These are phyloP conservation scores for Aspergillus incahuasiensis DNA, from an alignment of 495 filamentous ascomycete species.

Conservation along the genomic window DNA sequence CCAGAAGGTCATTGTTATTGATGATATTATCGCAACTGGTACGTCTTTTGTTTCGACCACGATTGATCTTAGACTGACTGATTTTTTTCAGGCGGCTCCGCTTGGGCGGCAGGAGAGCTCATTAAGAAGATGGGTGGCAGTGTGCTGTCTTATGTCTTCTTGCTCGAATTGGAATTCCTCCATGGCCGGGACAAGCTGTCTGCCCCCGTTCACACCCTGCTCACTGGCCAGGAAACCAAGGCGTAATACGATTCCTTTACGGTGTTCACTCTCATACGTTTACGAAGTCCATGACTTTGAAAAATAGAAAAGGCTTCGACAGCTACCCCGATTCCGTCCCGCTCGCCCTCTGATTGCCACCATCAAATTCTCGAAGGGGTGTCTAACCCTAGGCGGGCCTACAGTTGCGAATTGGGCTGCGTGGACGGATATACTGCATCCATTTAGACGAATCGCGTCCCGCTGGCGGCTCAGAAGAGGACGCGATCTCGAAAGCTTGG, in stretches of 20 bases:
- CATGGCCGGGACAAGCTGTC: constrained; percentile 86
- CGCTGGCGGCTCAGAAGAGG: constrained; percentile 2
- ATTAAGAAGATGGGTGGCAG: constrained; percentile 81
- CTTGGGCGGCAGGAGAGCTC: constrained; percentile 78
- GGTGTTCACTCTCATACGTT: constrained; percentile 4
- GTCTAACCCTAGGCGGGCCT: constrained; percentile 3
- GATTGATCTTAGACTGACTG: neutral
- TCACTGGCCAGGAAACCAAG: constrained; percentile 54
- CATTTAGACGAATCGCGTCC: constrained; percentile 11
- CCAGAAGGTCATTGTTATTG: constrained; percentile 86
- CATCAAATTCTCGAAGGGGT: constrained; percentile 7
- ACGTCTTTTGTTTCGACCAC: constrained; percentile 26
- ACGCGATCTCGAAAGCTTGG: constrained; percentile 3
- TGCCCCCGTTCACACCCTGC: constrained; percentile 79
- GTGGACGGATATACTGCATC: constrained; percentile 10
- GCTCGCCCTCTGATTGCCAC: constrained; percentile 1
- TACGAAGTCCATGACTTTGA: neutral
- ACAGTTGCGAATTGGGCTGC: constrained; percentile 6
- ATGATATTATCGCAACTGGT: constrained; percentile 99
- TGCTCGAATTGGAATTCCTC: constrained; percentile 93
- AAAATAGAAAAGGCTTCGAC: constrained; percentile 4
- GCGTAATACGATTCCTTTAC: constrained; percentile 8
- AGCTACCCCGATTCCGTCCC: neutral
- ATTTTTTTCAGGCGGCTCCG: constrained; percentile 71
- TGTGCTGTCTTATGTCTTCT: constrained; percentile 84